phyloP scores from a whole-genome alignment of 305 asterid species.

The Solanum hybrid region DNA sequence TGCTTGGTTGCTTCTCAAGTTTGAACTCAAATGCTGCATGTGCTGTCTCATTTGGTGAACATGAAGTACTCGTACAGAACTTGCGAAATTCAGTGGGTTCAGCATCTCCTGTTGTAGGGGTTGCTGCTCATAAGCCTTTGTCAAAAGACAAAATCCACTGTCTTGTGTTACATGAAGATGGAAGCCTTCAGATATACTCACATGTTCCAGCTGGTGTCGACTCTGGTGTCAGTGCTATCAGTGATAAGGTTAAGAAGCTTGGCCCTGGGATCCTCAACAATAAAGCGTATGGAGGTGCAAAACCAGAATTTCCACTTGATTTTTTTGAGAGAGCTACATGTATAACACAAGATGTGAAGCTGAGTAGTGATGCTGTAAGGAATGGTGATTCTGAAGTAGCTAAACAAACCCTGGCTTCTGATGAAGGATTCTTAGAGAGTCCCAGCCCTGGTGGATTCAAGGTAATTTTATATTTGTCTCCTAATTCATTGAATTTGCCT shows the following conservation, averaged over 20 bases:
- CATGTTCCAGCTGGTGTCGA: constrained; percentile 77
- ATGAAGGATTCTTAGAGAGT: constrained; percentile 95
- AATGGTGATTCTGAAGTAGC: constrained; percentile 96
- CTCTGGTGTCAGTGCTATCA: constrained; percentile 47
- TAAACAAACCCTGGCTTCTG: constrained; percentile 87
- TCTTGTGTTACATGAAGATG: constrained; percentile 95
- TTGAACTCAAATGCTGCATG: constrained; percentile 70
- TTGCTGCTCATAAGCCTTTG: constrained; percentile 89
- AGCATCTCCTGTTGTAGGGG: constrained; percentile 85
- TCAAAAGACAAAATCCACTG: constrained; percentile 96
- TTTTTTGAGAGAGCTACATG: constrained; percentile 89
- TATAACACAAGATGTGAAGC: constrained; percentile 84
- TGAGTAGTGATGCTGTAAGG: constrained; percentile 85
- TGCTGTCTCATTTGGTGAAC: constrained; percentile 73
- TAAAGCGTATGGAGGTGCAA: constrained; percentile 81
- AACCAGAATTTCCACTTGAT: constrained; percentile 96
- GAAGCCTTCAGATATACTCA: constrained; percentile 96
- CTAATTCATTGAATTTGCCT: background rate
- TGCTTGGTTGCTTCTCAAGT: constrained; percentile 83
- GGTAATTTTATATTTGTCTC: constrained; percentile 34
- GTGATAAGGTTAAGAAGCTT: constrained; percentile 84
- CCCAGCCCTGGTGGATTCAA: constrained; percentile 84
- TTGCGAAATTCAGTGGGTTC: constrained; percentile 79
- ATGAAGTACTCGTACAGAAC: constrained; percentile 72
- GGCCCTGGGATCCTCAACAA: constrained; percentile 83